Percentiles rank a stretch among this genome's conserved stretches.
phyloP scores from a whole-genome alignment of 148 eudicot genomes.

The Fallopia convolvulus region DNA sequence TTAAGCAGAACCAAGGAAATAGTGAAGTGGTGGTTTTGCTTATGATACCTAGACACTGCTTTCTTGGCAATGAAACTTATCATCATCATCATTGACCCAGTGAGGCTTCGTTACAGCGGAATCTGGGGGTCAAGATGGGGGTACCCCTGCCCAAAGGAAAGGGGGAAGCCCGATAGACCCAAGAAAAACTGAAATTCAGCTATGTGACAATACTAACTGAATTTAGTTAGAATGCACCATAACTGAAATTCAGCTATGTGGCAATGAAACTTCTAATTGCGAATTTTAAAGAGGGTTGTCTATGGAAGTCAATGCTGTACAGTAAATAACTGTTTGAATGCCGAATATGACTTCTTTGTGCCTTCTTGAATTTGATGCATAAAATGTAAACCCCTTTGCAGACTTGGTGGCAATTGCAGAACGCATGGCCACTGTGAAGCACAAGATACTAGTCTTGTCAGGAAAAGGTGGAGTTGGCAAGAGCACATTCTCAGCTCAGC shows the following conservation, averaged over 20 bases:
- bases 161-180: too few species aligned
- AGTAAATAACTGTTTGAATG: background rate
- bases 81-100: too few species aligned
- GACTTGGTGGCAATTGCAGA: conserved; percentile 73
- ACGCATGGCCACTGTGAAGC: conserved; percentile 92
- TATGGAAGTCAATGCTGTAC: background rate
- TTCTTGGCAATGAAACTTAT: background rate
- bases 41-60: background rate
- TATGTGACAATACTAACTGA: too few species aligned
- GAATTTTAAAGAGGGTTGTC: background rate
- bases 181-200: too few species aligned
- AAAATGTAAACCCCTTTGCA: conserved; percentile 21
- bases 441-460: conserved; percentile 78
- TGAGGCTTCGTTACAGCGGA: too few species aligned
- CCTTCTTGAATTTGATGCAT: background rate
- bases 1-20: background rate
- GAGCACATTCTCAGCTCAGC: conserved; percentile 94
- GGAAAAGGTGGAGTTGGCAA: conserved; percentile 97
- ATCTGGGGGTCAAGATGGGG: too few species aligned
- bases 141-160: too few species aligned
- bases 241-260: background rate
- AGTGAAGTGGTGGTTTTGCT: background rate
- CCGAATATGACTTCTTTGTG: background rate
- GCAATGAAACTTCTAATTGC: background rate
- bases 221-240: too few species aligned